Base-by-base conservation (phyloP, 2,329 filamentous ascomycete genomes). In the Ceratocystis ficicola region DNA sequence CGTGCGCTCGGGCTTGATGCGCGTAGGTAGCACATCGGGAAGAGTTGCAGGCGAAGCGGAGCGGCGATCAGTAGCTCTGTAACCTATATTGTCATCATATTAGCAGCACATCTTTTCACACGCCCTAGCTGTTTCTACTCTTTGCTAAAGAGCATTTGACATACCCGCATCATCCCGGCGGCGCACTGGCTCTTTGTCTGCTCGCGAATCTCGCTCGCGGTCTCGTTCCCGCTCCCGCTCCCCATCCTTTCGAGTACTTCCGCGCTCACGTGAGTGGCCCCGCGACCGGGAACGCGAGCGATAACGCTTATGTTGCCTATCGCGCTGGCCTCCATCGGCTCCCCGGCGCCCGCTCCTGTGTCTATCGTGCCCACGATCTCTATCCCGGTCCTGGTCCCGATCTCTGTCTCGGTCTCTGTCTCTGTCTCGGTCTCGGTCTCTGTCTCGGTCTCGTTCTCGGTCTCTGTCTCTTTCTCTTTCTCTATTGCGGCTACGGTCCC, bases 361-460 rank as follows among this genome's bases (percentile, higher is more conserved):
- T 10, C 71, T 68, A 61, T 73, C 72, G 32, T 70, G 69, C 48
- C 70, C 71, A 17, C 73, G 71, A 36, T 75, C 71, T 63, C 72
- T 69, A 25, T 70, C 73, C 41, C 75, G 36, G 62, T 73, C 72
- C 32, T 70, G 69, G 52, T 70, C 71, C n/a, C 73, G 71, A 32
- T 75, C 71, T 63, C 72, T 69, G 25, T 70, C 73, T 44, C 75
- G 72, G 63, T 74, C 72, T 57, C 73, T 69, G 62, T 75, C 73
- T 7, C 73, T 72, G 20, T 79, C 77, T 65, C 77, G 72, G 69
- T 73, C 76, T n/a, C n/a, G n/a, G n/a, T n/a, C n/a, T n/a, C n/a
- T n/a, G n/a, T n/a, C n/a, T n/a, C n/a, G n/a, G n/a, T n/a, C n/a
- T n/a, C n/a, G n/a, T n/a, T n/a, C n/a, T n/a, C n/a, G n/a, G n/a